These are phyloP conservation scores for Pontederia crassipes DNA, from an alignment of 176 grass and related monocot genomes.

Conservation along the genomic window DNA sequence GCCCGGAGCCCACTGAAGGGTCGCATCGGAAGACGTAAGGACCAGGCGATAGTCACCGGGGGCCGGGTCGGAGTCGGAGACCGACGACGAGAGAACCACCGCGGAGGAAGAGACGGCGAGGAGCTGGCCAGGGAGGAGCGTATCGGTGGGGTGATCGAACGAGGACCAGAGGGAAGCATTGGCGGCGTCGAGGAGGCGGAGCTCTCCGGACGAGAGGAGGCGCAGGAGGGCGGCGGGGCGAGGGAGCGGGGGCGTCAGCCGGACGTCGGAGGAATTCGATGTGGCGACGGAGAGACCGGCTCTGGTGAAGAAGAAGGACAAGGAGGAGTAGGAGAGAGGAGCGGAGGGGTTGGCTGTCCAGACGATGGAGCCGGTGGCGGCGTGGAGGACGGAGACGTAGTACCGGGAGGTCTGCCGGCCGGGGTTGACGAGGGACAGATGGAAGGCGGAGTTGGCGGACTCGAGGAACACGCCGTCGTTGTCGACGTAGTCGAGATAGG, in stretches of 20 bases:
- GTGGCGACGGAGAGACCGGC: constrained; percentile 21
- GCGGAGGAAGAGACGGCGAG: constrained; percentile 15
- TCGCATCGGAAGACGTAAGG: constrained; percentile 23
- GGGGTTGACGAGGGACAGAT: constrained; percentile 37
- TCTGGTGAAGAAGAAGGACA: constrained; percentile 22
- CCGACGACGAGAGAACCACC: constrained; percentile 18
- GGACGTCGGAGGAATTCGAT: constrained; percentile 10
- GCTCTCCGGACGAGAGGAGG: constrained; percentile 27
- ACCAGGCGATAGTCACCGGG: constrained; percentile 41
- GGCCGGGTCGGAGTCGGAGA: constrained; percentile 25
- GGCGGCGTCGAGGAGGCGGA: constrained; percentile 21
- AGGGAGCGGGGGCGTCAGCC: constrained; percentile 24
- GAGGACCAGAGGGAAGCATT: constrained; percentile 31
- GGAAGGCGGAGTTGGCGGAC: constrained; percentile 39
- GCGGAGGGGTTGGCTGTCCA: constrained; percentile 41
- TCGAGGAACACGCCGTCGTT: constrained; percentile 48
- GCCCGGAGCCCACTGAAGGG: constrained; percentile 38
- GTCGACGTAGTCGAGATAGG: constrained; percentile 43
- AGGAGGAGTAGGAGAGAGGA: constrained; percentile 11
- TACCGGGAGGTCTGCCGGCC: constrained; percentile 21
- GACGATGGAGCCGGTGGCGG: constrained; percentile 23
- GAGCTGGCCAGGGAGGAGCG: constrained; percentile 28
- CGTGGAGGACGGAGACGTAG: constrained; percentile 58
- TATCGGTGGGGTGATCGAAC: constrained; percentile 35
- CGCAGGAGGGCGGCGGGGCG: constrained; percentile 9